Conservation (phyloP, 495 filamentous ascomycete species). For the Rusavskia elegans region DNA sequence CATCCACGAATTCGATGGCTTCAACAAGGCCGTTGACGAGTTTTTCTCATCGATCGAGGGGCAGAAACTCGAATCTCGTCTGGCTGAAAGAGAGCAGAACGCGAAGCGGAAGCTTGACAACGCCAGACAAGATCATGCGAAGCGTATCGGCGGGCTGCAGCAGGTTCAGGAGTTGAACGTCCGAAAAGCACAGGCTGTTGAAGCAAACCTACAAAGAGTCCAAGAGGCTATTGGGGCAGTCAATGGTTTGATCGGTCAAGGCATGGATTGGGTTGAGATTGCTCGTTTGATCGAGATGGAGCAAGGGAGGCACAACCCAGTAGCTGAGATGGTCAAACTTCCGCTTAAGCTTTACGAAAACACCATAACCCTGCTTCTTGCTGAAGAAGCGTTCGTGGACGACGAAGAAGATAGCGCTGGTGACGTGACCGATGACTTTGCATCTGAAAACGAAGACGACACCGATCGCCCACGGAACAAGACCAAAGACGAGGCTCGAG, state of each 20-base stretch:
- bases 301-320: slow-evolving; percentile 61
- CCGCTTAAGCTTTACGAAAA: slow-evolving; percentile 84
- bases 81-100: slow-evolving; percentile 64
- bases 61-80: slow-evolving; percentile 70
- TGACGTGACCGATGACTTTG: slow-evolving; percentile 43
- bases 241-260: slow-evolving; percentile 74
- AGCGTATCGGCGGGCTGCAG: slow-evolving; percentile 67
- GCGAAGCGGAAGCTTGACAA: slow-evolving; percentile 72
- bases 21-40: slow-evolving; percentile 86
- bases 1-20: slow-evolving; percentile 62
- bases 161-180: slow-evolving; percentile 67
- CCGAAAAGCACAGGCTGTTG: slow-evolving; percentile 75
- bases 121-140: slow-evolving; percentile 65
- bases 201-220: slow-evolving; percentile 75
- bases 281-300: slow-evolving; percentile 76
- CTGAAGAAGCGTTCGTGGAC: slow-evolving; percentile 46
- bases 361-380: slow-evolving; percentile 64
- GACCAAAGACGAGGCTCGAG: slow-evolving; percentile 13
- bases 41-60: slow-evolving; percentile 95
- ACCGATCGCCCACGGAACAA: slow-evolving; percentile 17
- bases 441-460: slow-evolving; percentile 42
- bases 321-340: slow-evolving; percentile 73
- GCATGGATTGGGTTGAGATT: slow-evolving; percentile 94
- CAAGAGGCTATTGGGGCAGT: slow-evolving; percentile 84
- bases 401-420: slow-evolving; percentile 38